Conservation (phyloP, 2,329 filamentous ascomycete genomes). For the Clonostachys rhizophaga region DNA sequence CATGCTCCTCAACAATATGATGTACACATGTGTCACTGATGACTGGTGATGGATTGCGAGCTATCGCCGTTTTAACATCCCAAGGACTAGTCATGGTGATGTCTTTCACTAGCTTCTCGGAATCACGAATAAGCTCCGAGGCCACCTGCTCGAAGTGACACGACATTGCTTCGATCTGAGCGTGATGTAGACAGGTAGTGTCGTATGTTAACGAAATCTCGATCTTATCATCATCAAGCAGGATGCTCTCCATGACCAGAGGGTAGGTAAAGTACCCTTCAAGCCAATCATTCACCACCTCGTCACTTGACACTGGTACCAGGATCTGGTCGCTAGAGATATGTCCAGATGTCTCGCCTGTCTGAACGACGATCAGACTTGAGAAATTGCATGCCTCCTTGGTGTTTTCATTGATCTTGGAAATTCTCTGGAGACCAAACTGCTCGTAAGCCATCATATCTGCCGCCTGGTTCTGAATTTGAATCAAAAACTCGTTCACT, state of each 20-base stretch:
- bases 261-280: conserved; percentile 5
- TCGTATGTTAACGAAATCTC: conserved; percentile 4
- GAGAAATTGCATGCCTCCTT: conserved; percentile 2
- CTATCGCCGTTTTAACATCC: neutral
- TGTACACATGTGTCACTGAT: conserved; percentile 24
- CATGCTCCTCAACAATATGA: conserved; percentile 29
- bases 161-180: conserved; percentile 2
- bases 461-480: conserved; percentile 5
- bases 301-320: neutral
- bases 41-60: neutral
- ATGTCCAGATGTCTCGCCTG: neutral
- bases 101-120: neutral
- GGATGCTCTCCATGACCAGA: conserved; percentile 2
- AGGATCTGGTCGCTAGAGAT: neutral
- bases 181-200: neutral
- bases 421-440: conserved; percentile 9
- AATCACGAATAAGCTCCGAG: neutral
- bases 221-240: neutral
- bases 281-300: neutral
- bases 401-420: conserved; percentile 3
- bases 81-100: neutral
- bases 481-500: conserved; percentile 2
- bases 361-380: conserved; percentile 1
- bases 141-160: conserved; percentile 2
- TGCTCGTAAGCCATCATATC: conserved; percentile 12